phyloP scores from a whole-genome alignment of 441 rosid genomes.

The Melastoma candidum region DNA sequence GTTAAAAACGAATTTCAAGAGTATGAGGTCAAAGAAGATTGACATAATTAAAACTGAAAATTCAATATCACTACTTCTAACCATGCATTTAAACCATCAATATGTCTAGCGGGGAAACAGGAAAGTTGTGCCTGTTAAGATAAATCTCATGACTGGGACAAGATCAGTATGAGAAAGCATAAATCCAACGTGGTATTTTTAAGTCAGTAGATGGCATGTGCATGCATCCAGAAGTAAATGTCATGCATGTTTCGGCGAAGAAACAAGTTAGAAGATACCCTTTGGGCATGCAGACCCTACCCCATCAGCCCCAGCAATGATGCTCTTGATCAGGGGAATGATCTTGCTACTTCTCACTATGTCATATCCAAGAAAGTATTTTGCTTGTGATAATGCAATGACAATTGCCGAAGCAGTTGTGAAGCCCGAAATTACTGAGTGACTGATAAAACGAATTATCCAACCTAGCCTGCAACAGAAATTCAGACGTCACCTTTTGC shows the following conservation, averaged over 20 bases:
- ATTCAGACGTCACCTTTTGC: conserved; percentile 3
- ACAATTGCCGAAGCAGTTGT: conserved; percentile 92
- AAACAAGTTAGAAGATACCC: not conserved
- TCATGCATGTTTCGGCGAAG: no score
- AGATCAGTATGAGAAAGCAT: no score
- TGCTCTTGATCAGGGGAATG: conserved; percentile 76
- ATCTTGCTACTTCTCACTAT: conserved; percentile 79
- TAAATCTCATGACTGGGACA: no score
- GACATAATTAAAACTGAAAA: conserved; percentile 6
- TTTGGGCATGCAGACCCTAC: conserved; percentile 27
- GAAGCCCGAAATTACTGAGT: conserved; percentile 97
- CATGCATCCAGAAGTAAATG: no score
- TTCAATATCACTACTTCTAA: no score
- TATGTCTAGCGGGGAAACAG: no score
- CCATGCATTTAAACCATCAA: no score
- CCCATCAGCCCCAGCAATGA: conserved; percentile 81
- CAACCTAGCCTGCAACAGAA: conserved; percentile 77
- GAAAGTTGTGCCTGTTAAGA: no score
- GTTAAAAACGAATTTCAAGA: conserved; percentile 34
- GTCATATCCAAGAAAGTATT: conserved; percentile 83
- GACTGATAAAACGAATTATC: conserved; percentile 97
- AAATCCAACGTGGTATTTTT: no score
- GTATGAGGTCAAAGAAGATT: conserved; percentile 18
- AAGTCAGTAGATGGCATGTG: no score
- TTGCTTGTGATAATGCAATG: conserved; percentile 82